These are phyloP conservation scores for Mycena rosella DNA, from an alignment of 768 basidiomycete genomes.

Conservation along the genomic window DNA sequence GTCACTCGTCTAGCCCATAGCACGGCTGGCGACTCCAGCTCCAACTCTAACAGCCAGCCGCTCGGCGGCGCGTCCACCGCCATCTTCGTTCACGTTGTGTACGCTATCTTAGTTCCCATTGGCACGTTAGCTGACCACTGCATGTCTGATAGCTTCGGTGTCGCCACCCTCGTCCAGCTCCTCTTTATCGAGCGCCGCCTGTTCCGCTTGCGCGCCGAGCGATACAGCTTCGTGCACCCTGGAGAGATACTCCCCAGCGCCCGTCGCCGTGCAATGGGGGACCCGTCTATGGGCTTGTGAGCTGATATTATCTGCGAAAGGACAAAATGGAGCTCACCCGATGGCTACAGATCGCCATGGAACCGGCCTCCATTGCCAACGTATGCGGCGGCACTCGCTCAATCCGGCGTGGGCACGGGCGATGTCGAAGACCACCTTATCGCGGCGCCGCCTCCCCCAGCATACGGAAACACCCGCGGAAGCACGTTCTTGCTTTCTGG, in stretches of 20 bases:
- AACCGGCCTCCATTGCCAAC: slow-evolving; percentile 77
- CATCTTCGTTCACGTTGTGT: slow-evolving; percentile 72
- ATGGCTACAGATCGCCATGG: too few species aligned
- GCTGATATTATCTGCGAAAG: too few species aligned
- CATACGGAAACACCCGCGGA: slow-evolving; percentile 82
- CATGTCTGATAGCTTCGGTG: slow-evolving; percentile 52
- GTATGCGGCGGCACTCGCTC: slow-evolving; percentile 77
- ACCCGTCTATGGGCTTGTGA: slow-evolving; percentile 55
- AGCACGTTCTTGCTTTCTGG: slow-evolving; percentile 72
- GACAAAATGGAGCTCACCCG: too few species aligned
- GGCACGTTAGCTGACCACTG: too few species aligned
- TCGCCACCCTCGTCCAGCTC: slow-evolving; percentile 64
- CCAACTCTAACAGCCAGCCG: slow-evolving; percentile 14
- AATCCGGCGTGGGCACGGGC: slow-evolving; percentile 77
- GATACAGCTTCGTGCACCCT: slow-evolving; percentile 70
- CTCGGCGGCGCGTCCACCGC: slow-evolving; percentile 47
- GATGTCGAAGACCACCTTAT: slow-evolving; percentile 82
- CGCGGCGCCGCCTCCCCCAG: slow-evolving; percentile 77
- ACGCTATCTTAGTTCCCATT: background rate
- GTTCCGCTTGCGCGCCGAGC: slow-evolving; percentile 75
- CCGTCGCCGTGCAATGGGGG: slow-evolving; percentile 42
- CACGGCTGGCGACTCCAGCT: background rate
- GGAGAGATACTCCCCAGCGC: slow-evolving; percentile 66
- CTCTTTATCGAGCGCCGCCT: slow-evolving; percentile 75
- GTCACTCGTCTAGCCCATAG: slow-evolving; percentile 30